Conservation (phyloP, 2,329 filamentous ascomycete species). For the Phaeosphaeria sp. region DNA sequence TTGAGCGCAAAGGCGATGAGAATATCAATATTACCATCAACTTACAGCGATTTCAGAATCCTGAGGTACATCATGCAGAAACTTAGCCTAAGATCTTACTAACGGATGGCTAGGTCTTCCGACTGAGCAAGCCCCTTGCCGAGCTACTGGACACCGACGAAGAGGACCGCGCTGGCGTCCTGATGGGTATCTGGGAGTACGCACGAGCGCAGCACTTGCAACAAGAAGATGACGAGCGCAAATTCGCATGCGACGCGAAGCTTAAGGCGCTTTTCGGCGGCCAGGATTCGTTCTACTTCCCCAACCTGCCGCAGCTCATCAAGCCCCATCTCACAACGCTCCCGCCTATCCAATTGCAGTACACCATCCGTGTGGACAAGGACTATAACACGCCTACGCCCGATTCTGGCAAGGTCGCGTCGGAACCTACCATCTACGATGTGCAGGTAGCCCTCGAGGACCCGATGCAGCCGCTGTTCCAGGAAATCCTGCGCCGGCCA, state of each 20-base stretch:
- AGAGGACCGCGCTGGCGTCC: constrained; percentile 84
- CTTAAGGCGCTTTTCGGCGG: constrained; percentile 76
- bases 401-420: constrained; percentile 70
- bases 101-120: constrained; percentile 61
- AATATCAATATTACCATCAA: constrained; percentile 92
- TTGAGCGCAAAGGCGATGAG: constrained; percentile 90
- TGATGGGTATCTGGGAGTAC: constrained; percentile 96
- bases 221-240: constrained; percentile 93
- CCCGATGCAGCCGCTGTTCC: constrained; percentile 73
- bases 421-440: constrained; percentile 86
- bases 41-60: constrained; percentile 81
- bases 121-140: constrained; percentile 77
- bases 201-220: constrained; percentile 84
- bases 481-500: constrained; percentile 56
- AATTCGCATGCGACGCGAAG: constrained; percentile 87
- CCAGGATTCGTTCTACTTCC: constrained; percentile 81
- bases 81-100: background rate
- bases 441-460: constrained; percentile 85
- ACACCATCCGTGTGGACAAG: constrained; percentile 90
- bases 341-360: constrained; percentile 81
- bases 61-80: constrained; percentile 62
- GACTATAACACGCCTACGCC: constrained; percentile 63
- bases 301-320: constrained; percentile 81
- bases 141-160: constrained; percentile 86
- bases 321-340: constrained; percentile 79